Percentiles rank a stretch among this genome's conserved stretches.
Evolutionary conservation across 768 basidiomycete genomes (phyloP).

Genomic region (Infundibulicybe gibba): DNA sequence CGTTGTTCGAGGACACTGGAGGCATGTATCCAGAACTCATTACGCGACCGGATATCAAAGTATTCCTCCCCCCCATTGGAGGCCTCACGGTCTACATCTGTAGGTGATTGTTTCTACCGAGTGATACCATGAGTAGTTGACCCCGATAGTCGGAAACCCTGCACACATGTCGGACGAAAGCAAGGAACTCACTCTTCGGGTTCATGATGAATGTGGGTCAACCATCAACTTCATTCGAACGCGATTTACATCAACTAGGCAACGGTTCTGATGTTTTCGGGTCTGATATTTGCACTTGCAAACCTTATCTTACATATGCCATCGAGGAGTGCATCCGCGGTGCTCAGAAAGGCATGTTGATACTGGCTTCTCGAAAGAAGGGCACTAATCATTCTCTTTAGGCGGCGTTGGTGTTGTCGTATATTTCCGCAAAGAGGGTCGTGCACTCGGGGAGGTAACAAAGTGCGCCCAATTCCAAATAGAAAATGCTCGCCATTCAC

Average conservation of each 20-base stretch:
- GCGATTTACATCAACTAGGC: conserved; percentile 33
- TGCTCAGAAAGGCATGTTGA: conserved; percentile 39
- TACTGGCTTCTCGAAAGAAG: background rate
- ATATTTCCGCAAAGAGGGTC: conserved; percentile 93
- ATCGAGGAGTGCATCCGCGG: conserved; percentile 90
- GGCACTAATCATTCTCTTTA: background rate
- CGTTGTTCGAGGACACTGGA: conserved; percentile 93
- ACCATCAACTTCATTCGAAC: background rate
- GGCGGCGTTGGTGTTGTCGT: conserved; percentile 92
- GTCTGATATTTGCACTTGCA: conserved; percentile 90
- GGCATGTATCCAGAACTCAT: conserved; percentile 96
- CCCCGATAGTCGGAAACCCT: conserved; percentile 69
- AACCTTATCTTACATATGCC: conserved; percentile 88
- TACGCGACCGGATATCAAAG: conserved; percentile 92
- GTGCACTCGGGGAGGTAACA: conserved; percentile 91
- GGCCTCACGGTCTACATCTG: conserved; percentile 91
- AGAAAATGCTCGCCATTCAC: background rate
- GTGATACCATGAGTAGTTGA: background rate
- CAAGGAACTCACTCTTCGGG: conserved; percentile 82
- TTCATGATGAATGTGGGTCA: conserved; percentile 88
- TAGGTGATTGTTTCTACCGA: conserved; percentile 21
- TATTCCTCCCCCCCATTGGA: conserved; percentile 95
- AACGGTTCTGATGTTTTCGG: conserved; percentile 97
- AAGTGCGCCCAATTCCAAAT: conserved; percentile 45
- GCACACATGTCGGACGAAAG: conserved; percentile 69